Base-by-base conservation (phyloP, 192 early-diverging fungal species). In the Backusella sp. region DNA sequence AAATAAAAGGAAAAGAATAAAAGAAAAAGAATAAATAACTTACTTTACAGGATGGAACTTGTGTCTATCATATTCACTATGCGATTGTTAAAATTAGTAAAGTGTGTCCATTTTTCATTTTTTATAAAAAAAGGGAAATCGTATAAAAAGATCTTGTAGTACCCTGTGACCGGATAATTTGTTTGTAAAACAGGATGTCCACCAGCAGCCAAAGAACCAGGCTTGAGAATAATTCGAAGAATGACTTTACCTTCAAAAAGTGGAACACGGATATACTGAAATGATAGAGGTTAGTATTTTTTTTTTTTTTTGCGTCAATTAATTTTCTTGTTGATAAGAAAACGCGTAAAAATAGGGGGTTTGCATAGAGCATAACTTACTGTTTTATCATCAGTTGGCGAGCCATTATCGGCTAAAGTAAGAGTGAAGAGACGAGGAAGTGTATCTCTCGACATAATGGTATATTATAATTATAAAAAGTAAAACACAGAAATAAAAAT, bases 141-240 rank as follows among this genome's bases (percentile, higher is more conserved):
- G 56, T 52, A 73, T 37, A 41, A 28, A 62, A 62, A 62, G 26
- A 62, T 59, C 53, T 59, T 59, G 73, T 77, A 80, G 71, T 86
- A 93, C 86, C 91, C 94, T 66, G 90, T 78, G 26, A 90, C 78
- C 3, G 95, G 95, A 87, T 96, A 95, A 82, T 99, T 99, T 49
- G 94, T 96, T 76, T 89, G 85, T 37, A 99, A 81, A n/a, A 88
- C 79, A 5, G 95, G 86, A 34, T 88, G 21, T 28, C 72, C 84
- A 62, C 88, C 87, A 21, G 92, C 90, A n/a, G 94, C 91, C 23
- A 90, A 77, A 6, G 93, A 88, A 35, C 96, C 96, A 37, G 93
- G 86, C 56, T 90, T 89, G 21, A 97, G 79, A 62, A 93, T 88
- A 84, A 97, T 94, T 3, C 95, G 90, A 69, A 98, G 81, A 39